phyloP scores from a whole-genome alignment of 179 eudicot genomes.

The Beta corolliflora region DNA sequence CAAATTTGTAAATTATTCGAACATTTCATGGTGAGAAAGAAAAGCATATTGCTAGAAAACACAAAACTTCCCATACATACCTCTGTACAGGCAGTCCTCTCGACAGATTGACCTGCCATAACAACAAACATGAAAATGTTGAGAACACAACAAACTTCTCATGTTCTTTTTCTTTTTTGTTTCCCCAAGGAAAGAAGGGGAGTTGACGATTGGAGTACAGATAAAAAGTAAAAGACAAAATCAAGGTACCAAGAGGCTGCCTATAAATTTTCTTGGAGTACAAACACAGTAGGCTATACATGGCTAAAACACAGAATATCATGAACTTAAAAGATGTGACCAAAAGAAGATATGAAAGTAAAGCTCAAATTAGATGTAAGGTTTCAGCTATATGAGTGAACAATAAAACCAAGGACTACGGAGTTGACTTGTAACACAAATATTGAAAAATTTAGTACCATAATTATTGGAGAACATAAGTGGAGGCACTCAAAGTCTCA shows the following conservation, averaged over 20 bases:
- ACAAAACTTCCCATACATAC: constrained; percentile 31
- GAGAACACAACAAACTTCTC: constrained; percentile 23
- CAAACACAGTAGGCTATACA: background rate
- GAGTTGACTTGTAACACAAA: background rate
- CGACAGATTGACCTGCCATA: constrained; percentile 57
- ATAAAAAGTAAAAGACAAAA: background rate
- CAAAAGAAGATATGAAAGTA: background rate
- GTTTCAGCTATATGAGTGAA: background rate
- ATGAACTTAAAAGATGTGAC: background rate
- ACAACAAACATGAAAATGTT: constrained; percentile 21
- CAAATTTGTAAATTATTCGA: background rate
- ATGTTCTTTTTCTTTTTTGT: no score
- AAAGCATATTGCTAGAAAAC: background rate
- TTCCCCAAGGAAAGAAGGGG: background rate
- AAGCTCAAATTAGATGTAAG: background rate
- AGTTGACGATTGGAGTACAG: background rate
- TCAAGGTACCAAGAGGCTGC: background rate
- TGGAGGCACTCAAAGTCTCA: background rate
- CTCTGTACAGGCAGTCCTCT: constrained; percentile 49
- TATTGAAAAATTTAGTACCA: background rate
- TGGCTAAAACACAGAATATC: background rate
- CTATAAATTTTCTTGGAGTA: background rate
- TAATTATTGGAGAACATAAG: background rate
- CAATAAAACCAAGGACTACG: background rate
- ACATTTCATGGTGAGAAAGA: background rate